Evolutionary conservation across 441 rosid species (phyloP).

Genomic region (Pelargonium myrrhifolium): DNA sequence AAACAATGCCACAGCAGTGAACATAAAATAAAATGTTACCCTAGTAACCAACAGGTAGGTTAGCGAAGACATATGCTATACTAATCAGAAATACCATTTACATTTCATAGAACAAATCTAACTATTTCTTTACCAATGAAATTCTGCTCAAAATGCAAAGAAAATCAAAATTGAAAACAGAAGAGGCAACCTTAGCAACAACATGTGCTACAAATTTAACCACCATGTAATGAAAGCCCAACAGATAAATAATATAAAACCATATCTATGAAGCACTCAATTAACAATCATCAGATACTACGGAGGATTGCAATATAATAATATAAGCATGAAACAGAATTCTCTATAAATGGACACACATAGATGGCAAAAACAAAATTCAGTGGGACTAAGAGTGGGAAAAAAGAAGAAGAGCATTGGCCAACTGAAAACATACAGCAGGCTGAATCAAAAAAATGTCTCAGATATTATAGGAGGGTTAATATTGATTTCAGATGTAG

Average conservation of each 20-base stretch:
- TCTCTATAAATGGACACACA: background rate
- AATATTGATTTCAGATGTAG: constrained; percentile 12
- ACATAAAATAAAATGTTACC: background rate
- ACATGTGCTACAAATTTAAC: background rate
- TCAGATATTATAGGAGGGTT: background rate
- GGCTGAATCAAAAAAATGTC: constrained; percentile 9
- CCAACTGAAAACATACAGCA: constrained; percentile 17
- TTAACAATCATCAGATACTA: background rate
- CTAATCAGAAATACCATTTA: background rate
- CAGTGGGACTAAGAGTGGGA: background rate
- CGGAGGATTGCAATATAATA: background rate
- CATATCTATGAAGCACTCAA: constrained; percentile 3
- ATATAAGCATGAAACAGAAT: background rate
- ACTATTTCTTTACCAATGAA: background rate
- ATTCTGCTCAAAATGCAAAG: background rate
- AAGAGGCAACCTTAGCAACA: background rate
- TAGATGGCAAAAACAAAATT: background rate
- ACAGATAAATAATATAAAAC: background rate
- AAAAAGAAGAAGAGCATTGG: background rate
- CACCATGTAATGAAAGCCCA: background rate
- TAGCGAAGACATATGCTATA: background rate
- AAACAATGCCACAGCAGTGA: constrained; percentile 15
- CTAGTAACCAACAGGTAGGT: background rate
- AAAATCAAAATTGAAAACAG: background rate
- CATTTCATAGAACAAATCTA: background rate